Evolutionary conservation across 139 green algal species (phyloP).

Genomic region (Tetradesmus lagerheimii): DNA sequence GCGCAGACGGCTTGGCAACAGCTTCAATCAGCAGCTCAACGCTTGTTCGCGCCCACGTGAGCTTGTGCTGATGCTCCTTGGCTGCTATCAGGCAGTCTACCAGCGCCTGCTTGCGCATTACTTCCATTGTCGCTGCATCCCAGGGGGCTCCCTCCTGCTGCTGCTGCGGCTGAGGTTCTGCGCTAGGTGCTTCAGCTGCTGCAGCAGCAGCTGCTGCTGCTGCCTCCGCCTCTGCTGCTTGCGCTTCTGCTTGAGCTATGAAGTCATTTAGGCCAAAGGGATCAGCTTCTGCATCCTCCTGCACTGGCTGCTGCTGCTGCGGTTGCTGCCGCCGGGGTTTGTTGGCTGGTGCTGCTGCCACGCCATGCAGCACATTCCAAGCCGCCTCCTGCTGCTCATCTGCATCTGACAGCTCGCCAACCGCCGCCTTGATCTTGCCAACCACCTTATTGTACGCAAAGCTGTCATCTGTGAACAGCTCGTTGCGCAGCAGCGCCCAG

Average conservation of each 20-base stretch:
- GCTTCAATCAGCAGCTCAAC: slow-evolving; percentile 56
- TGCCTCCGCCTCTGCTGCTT: not conserved
- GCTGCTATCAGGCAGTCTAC: slow-evolving; percentile 67
- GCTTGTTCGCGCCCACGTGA: slow-evolving; percentile 68
- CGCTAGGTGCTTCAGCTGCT: not conserved
- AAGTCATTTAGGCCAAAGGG: slow-evolving; percentile 38
- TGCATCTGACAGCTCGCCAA: slow-evolving; percentile 19
- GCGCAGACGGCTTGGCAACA: slow-evolving; percentile 6
- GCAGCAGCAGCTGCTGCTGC: slow-evolving; percentile 18
- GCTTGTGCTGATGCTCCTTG: slow-evolving; percentile 54
- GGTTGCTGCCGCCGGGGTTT: not conserved
- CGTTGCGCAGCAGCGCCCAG: slow-evolving; percentile 64
- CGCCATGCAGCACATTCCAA: not conserved
- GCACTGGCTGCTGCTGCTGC: slow-evolving; percentile 7
- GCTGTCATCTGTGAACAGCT: slow-evolving; percentile 76
- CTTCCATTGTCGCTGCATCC: slow-evolving; percentile 39
- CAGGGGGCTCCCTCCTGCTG: slow-evolving; percentile 29
- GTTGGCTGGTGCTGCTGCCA: not conserved
- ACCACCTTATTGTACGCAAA: slow-evolving; percentile 81
- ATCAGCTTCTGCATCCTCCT: slow-evolving; percentile 8
- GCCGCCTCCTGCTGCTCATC: slow-evolving; percentile 40
- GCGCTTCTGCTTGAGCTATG: slow-evolving; percentile 7
- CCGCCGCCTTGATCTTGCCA: slow-evolving; percentile 54
- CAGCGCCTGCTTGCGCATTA: slow-evolving; percentile 69
- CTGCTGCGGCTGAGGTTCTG: not conserved